Base-by-base conservation (phyloP, 768 basidiomycete species). In the Termitomyces sp. region DNA sequence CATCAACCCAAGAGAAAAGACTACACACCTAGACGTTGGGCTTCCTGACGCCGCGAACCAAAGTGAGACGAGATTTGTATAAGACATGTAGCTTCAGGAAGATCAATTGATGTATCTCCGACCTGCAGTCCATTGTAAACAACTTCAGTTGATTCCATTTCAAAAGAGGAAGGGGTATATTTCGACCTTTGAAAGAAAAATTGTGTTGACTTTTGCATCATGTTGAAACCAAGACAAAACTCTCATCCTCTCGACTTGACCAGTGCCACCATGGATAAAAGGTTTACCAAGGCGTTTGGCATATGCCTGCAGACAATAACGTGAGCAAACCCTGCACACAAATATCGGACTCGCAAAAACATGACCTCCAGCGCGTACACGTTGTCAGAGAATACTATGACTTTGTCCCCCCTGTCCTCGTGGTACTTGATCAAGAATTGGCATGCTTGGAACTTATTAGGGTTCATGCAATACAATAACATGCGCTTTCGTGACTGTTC, bases 31-130 rank as follows among this genome's bases (percentile, higher is more conserved):
- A 99, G 78, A 60, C 96, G 83, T 69, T 99, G 97, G 2, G 97
- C 97, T 73, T 99, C 97, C 75, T 99, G 97, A 65, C 97, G 83
- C 56, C 97, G 88, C 32, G 95, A 98, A 20, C 97, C 97, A 72
- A 98, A 99, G 74, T 99, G 97, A 8, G 96, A 98, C 26, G 95
- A 98, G 63, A 99, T 98, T 77, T 98, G 97, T 67, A 99, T 99
- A 64, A 99, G 84, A 75, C 97, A 98, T 8, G 97, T 99, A 46
- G 97, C 97, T 78, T 98, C 97, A 40, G 97, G 97, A 58, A 99
- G 76, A 80, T 99, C 96, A 71, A 99, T 99, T 52, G 95, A 97
- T 48, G 96, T 98, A 73, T 98, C 96, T 68, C 96, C 96, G 68
- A 98, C 94, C 91, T 93, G 48, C 1, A n/a, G 44, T 20, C 48